Conservation (phyloP, 2,329 filamentous ascomycete species). For the Alternaria rosae region DNA sequence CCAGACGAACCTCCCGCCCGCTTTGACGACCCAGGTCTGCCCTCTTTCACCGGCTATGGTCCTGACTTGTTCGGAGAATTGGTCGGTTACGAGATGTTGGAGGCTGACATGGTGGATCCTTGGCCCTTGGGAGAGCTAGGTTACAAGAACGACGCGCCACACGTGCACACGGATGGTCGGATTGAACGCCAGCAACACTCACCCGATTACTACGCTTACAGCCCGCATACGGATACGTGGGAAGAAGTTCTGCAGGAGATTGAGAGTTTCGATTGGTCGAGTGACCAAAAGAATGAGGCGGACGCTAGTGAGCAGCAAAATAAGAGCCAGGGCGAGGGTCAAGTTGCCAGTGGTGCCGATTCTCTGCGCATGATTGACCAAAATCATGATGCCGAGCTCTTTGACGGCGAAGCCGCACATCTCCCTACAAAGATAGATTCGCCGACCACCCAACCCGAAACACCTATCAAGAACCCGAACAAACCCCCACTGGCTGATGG, state of each 20-base stretch:
- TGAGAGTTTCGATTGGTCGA: slow-evolving; percentile 34
- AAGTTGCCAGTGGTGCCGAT: neutral
- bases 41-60: neutral
- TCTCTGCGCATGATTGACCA: neutral
- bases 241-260: slow-evolving; percentile 31
- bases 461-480: too few species aligned
- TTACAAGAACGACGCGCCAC: slow-evolving; percentile 1
- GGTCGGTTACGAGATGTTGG: neutral
- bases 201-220: slow-evolving; percentile 19
- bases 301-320: neutral
- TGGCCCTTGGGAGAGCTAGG: slow-evolving; percentile 11
- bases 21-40: neutral
- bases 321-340: neutral
- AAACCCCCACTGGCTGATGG: neutral
- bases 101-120: neutral
- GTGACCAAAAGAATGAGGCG: neutral
- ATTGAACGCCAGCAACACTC: slow-evolving; percentile 8
- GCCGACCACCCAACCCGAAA: neutral
- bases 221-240: slow-evolving; percentile 18
- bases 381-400: neutral
- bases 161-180: slow-evolving; percentile 7
- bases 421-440: neutral
- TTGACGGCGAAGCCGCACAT: neutral
- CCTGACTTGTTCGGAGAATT: neutral
- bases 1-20: neutral